Evolutionary conservation across 345 rosid species (phyloP), one percentile per base, ranked within the genome.

Genomic region (Gossypium sturtianum): DNA sequence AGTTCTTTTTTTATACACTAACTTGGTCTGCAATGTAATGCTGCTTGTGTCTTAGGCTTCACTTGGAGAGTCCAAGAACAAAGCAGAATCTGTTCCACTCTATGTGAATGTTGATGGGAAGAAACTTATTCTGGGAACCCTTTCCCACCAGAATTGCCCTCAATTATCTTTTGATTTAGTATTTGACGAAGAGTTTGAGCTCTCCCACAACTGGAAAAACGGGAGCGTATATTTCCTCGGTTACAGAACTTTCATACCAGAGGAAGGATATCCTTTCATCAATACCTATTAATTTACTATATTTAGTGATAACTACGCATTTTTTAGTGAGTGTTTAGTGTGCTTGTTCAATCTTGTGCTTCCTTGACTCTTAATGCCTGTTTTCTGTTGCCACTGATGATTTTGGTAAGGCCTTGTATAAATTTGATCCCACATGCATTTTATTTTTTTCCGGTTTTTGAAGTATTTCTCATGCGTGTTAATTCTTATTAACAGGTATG

Each of bases 151-250:
- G 45, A 85, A 74, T 9, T 63, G 72, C 56, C 97, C 93, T 27
- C 97, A 94, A 25, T 12, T 85, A 12, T 38, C 80, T 9, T 83
- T 92, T 12, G 97, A 92, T 77, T 71, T 92, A 70, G 85, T 89
- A 2, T 89, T 94, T 17, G 92, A 84, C 67, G 77, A 80, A 74
- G 93, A 88, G 74, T 93, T 92, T 65, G 95, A 89, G 83, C 80
- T 94, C 4, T 94, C 93, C 52, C 98, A 92, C 83, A 87, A 86
- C 71, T 87, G 88, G 89, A 86, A 84, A 76, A 78, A 44, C 63
- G 86, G 88, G 47, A 92, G 97, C 4, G 83, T 92, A 57, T 86
- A 61, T 81, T 74, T 92, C 56, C 66, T 83, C 62, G 97, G 98
- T 7, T 90, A 88, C 80, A 81, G 76, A 74, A 34, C 85, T 53